Base-by-base conservation (phyloP, 495 filamentous ascomycete species). In the Hypoxylon cercidicola region DNA sequence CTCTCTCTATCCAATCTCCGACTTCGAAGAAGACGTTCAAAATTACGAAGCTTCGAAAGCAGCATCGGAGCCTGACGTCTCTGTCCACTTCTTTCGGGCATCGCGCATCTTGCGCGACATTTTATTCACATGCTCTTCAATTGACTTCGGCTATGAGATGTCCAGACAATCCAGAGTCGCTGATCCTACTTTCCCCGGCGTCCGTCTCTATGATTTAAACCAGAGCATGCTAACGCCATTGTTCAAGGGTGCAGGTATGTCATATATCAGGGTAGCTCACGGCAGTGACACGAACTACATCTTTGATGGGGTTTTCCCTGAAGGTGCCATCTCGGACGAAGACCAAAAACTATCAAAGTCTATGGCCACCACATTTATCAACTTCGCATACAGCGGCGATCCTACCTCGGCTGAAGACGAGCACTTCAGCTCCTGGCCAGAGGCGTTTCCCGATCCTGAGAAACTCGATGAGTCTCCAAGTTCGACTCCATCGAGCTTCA, bases 211-310 rank as follows among this genome's bases (percentile, higher is more conserved):
- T 48, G 57, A 28, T 3, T 41, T 76, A 1, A 76, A 76, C 51
- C 71, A 73, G 50, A 75, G 53, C 30, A 73, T 75, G 70, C 23
- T 75, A 4, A 60, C 68, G 0, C 65, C 70, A 0, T 13, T 75
- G 0, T 71, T 71, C n/a, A 46, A 54, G 6, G 54, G 23, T 0
- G 63, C 58, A 1, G 72, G 74, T 0, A 72, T 75, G 72, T 71
- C 74, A 1, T 74, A 72, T 34, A 1, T 74, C 6, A 63, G 71
- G 2, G 58, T 56, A 7, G 21, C 28, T 1, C 74, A 76, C 41
- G 74, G 74, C 0, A 69, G 63, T 12, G 72, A 76, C 47, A 66
- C 52, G 18, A 69, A 75, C 48, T 76, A 76, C 48, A 58, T 75
- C 19, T 70, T 70, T 48, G 74, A 72, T 35, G 63, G 64, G 4